Base-by-base conservation (phyloP, 2,329 filamentous ascomycete genomes). In the Rhytidhysteron rufulum region DNA sequence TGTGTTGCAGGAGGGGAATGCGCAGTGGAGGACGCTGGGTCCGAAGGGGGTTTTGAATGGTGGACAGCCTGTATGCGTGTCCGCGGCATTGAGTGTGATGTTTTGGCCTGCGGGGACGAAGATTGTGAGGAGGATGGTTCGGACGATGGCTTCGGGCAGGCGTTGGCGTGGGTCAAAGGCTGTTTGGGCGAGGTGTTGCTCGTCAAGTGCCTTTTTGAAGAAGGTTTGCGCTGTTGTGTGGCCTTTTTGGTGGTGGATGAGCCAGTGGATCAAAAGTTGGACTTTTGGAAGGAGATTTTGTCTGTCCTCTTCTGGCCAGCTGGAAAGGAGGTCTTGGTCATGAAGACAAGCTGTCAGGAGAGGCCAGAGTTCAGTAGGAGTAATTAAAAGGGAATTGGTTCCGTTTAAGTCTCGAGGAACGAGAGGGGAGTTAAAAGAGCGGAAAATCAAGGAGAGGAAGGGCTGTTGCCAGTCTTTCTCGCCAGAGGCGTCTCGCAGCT, bases 251-350 rank as follows among this genome's bases (percentile, higher is more conserved):
- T 42, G 44, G 44, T 51, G 60, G 21, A 62, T 34, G 15, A 60
- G 56, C 58, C 60, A 63, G 48, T 62, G 63, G n/a, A 55, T 34
- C 24, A 62, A 37, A n/a, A 58, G 19, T 33, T 64, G 60, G 5
- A 58, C 34, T 25, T 58, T 57, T 34, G 27, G 37, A 41, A 55
- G 51, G 10, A 51, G 24, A 2, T 16, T 31, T 25, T 42, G 20
- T n/a, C 40, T 25, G 18, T 48, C 33, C 29, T 42, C 27, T 16
- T 35, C 10, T 7, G 36, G 25, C 37, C 39, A 34, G 13, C 37
- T 19, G 16, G 36, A 17, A 5, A 39, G 32, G 17, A 38, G 30
- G 8, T 17, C 22, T 3, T 22, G 31, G 13, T 42, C 29, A 13
- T 19, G 17, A 16, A 52, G 40, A 32, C 35, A 40, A 17, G 21